These are phyloP conservation scores for Avicennia marina DNA, from an alignment of 257 asterid genomes.

Conservation along the genomic window DNA sequence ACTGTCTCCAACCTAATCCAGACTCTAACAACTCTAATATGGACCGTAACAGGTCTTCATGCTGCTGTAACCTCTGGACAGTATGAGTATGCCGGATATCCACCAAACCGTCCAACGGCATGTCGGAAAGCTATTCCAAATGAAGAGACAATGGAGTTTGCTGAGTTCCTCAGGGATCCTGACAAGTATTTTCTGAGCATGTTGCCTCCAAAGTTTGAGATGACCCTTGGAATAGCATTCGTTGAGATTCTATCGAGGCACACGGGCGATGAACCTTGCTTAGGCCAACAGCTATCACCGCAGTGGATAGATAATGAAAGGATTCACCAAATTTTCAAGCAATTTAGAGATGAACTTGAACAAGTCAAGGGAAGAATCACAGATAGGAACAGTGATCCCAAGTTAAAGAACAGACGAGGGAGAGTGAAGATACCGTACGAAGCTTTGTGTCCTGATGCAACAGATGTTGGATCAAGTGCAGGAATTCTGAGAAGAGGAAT, in stretches of 20 bases:
- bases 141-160: constrained; percentile 52
- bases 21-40: constrained; percentile 40
- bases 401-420: constrained; percentile 39
- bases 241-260: constrained; percentile 35
- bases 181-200: constrained; percentile 35
- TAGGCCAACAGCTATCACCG: constrained; percentile 31
- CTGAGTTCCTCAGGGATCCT: constrained; percentile 38
- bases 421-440: constrained; percentile 26
- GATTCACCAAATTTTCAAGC: constrained; percentile 26
- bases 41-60: constrained; percentile 39
- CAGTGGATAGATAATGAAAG: constrained; percentile 34
- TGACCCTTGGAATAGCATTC: constrained; percentile 32
- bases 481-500: constrained; percentile 27
- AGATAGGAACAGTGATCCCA: constrained; percentile 36
- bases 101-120: constrained; percentile 35
- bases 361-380: constrained; percentile 33
- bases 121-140: constrained; percentile 34
- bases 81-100: constrained; percentile 40
- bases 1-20: constrained; percentile 29
- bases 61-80: constrained; percentile 44
- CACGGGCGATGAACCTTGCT: constrained; percentile 20
- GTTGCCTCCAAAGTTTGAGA: constrained; percentile 40
- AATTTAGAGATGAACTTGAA: constrained; percentile 34
- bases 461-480: constrained; percentile 22
- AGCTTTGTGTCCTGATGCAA: constrained; percentile 27